A percentile compares a stretch with the other conserved stretches of the same genome.
Evolutionary conservation across 2,329 filamentous ascomycete species (phyloP).

Genomic region (Botryotinia globosa): DNA sequence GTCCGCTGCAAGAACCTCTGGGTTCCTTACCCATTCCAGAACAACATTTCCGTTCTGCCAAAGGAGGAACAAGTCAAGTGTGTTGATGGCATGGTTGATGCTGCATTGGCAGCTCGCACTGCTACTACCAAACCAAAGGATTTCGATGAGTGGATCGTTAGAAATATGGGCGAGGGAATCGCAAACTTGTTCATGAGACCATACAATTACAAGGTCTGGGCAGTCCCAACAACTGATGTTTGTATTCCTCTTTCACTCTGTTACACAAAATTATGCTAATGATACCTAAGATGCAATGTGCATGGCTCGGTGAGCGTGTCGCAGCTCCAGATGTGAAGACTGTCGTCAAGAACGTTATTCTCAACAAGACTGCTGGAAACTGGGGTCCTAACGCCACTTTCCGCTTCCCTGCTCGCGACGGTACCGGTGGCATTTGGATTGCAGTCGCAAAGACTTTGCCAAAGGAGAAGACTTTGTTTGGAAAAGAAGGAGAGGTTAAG

Average conservation of each 20-base stretch:
- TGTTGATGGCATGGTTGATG: slow-evolving; percentile 94
- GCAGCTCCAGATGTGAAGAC: slow-evolving; percentile 94
- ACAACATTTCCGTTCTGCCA: slow-evolving; percentile 97
- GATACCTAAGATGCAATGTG: slow-evolving; percentile 85
- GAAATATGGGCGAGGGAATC: slow-evolving; percentile 84
- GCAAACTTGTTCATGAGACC: slow-evolving; percentile 98
- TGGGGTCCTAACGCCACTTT: slow-evolving; percentile 99
- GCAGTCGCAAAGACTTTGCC: slow-evolving; percentile 91
- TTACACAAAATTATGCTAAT: neutral
- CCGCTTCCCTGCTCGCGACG: slow-evolving; percentile 92
- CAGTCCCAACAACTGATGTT: slow-evolving; percentile 95
- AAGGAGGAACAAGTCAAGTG: slow-evolving; percentile 96
- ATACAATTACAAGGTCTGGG: slow-evolving; percentile 99
- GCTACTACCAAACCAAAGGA: slow-evolving; percentile 88
- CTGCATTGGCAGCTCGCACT: slow-evolving; percentile 81
- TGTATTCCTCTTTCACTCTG: neutral
- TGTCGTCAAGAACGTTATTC: slow-evolving; percentile 89
- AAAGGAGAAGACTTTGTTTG: slow-evolving; percentile 86
- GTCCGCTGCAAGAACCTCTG: slow-evolving; percentile 94
- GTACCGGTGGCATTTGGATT: slow-evolving; percentile 98
- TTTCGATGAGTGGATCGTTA: slow-evolving; percentile 98
- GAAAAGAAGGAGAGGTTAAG: slow-evolving; percentile 76
- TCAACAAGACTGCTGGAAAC: slow-evolving; percentile 92
- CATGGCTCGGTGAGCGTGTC: slow-evolving; percentile 98
- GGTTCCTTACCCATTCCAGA: slow-evolving; percentile 99